Conservation (phyloP, 2,329 filamentous ascomycete genomes). For the Botryosphaeria agaves region DNA sequence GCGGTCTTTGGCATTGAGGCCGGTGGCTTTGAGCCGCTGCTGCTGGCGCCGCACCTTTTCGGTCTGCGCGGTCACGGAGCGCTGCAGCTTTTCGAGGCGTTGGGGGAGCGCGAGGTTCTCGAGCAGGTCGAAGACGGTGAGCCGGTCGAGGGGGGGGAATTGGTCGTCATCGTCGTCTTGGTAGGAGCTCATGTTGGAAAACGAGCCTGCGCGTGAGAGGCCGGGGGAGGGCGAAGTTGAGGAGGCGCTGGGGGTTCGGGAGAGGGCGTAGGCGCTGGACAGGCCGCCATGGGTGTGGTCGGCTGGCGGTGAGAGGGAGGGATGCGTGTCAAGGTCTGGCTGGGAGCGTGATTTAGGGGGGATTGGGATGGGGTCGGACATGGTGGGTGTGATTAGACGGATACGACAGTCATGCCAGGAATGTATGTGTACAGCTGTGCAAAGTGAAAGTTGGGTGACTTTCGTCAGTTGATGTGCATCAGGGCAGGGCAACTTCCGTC, state of each 20-base stretch:
- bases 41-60: slow-evolving; percentile 72
- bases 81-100: slow-evolving; percentile 80
- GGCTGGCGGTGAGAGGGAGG: not conserved
- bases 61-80: slow-evolving; percentile 63
- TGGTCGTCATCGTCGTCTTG: slow-evolving; percentile 70
- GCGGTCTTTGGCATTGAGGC: slow-evolving; percentile 65
- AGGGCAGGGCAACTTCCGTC: no score
- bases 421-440: no score
- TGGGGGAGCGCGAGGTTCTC: slow-evolving; percentile 84
- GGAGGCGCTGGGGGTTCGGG: slow-evolving; percentile 17
- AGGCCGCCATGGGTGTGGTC: slow-evolving; percentile 11
- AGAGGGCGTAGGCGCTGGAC: slow-evolving; percentile 21
- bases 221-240: slow-evolving; percentile 29
- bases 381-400: no score
- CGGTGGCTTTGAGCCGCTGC: slow-evolving; percentile 59
- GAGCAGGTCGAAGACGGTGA: slow-evolving; percentile 83
- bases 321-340: slow-evolving; percentile 2
- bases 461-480: no score
- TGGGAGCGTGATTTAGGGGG: slow-evolving; percentile 6
- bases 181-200: slow-evolving; percentile 70
- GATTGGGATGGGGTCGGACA: slow-evolving; percentile 8
- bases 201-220: slow-evolving; percentile 62
- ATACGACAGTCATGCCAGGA: no score
- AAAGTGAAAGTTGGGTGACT: no score
- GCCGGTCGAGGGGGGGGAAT: slow-evolving; percentile 72